phyloP scores from a whole-genome alignment of 2,329 filamentous ascomycete genomes.

The Colletotrichum cereale region DNA sequence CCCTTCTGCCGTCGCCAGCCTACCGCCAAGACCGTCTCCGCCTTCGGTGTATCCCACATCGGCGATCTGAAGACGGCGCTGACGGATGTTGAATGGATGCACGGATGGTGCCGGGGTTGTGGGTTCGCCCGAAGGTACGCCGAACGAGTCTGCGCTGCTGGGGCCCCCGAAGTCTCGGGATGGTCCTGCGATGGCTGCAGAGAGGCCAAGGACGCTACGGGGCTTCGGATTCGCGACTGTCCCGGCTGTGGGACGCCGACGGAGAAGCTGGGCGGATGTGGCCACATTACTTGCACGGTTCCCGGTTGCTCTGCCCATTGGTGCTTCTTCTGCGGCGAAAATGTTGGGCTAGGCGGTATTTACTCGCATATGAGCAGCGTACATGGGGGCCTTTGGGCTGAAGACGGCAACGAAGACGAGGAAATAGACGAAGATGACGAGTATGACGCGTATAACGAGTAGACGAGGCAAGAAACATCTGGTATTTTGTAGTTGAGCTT shows the following conservation, averaged over 20 bases:
- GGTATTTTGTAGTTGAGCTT: not conserved
- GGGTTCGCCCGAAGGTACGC: slow-evolving; percentile 55
- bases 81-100: slow-evolving; percentile 58
- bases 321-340: slow-evolving; percentile 56
- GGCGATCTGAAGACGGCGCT: slow-evolving; percentile 55
- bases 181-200: slow-evolving; percentile 59
- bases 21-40: slow-evolving; percentile 51
- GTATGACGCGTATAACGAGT: not conserved
- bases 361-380: slow-evolving; percentile 53
- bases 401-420: slow-evolving; percentile 36
- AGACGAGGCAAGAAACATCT: not conserved
- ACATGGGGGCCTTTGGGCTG: slow-evolving; percentile 49
- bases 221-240: slow-evolving; percentile 44
- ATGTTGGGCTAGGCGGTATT: slow-evolving; percentile 45
- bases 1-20: slow-evolving; percentile 64
- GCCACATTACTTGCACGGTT: slow-evolving; percentile 53
- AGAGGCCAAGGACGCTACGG: slow-evolving; percentile 38
- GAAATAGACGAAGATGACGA: slow-evolving; percentile 12
- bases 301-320: slow-evolving; percentile 51
- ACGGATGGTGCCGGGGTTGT: slow-evolving; percentile 62
- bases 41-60: slow-evolving; percentile 54
- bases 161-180: slow-evolving; percentile 51
- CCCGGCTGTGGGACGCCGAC: slow-evolving; percentile 53
- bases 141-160: slow-evolving; percentile 58
- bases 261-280: slow-evolving; percentile 53